Evolutionary conservation across 2,329 filamentous ascomycete species (phyloP), one percentile per base, ranked within the genome.

Genomic region (Coniochaeta prunicola): DNA sequence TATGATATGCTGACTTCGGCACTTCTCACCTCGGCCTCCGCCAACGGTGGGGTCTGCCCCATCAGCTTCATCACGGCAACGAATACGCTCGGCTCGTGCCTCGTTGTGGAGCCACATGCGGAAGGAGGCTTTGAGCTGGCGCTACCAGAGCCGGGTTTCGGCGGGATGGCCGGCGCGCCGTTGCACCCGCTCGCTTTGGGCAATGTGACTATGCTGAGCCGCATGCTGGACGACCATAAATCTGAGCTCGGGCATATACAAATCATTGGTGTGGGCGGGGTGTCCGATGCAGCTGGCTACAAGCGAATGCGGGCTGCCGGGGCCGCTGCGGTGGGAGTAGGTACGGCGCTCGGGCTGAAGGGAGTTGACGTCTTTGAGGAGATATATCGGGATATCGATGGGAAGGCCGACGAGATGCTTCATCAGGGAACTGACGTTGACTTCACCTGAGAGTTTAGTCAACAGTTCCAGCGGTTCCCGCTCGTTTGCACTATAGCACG

Each of bases 101-200:
- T 92, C 0, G 73, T 91, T 0, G 69, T 90, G 13, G 54, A 59
- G 2, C 57, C 34, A 12, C 58, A 57, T 64, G 26, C 13, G 26
- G 56, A 53, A 57, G 58, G 57, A 28, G 60, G 9, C 19, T 9
- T 12, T 24, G 40, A 19, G 24, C 4, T 45, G 1, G 74, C 75
- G 8, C 81, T 85, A 1, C 81, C 81, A 0, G 78, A 75, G 3
- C 73, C 69, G 0, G 87, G 88, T 0, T 76, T 90, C 3, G 90
- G 89, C 0, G 90, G 89, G 0, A 77, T 92, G 73, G 89, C 87
- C 0, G 90, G 90, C 0, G 80, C 87, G 12, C 81, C 88, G 19
- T 72, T 93, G 48, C 90, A 92, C 71, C 85, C 88, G 0, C 73
- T 93, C 0, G 86, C 89, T 0, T 71, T 93, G 31, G 90, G 90